A percentile compares a stretch with the other conserved stretches of the same genome.
phyloP scores from a whole-genome alignment of 257 asterid genomes.

The Plectranthus barbatus region DNA sequence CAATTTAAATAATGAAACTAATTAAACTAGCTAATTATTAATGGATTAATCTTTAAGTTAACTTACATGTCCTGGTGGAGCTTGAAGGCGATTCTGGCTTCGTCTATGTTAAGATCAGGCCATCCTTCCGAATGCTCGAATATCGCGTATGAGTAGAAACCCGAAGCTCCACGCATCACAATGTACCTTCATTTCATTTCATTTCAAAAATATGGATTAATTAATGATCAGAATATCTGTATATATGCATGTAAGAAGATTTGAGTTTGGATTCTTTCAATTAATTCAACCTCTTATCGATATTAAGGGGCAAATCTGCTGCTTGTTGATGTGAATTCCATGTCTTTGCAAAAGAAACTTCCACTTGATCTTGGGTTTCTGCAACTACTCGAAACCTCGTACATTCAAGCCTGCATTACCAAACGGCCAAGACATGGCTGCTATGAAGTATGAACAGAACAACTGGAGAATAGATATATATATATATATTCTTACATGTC shows the following conservation, averaged over 20 bases:
- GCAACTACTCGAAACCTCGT: slow-evolving; percentile 32
- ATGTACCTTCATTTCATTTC: not conserved
- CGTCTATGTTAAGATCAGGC: slow-evolving; percentile 57
- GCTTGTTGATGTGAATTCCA: slow-evolving; percentile 23
- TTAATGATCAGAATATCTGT: no score
- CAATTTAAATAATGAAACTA: no score
- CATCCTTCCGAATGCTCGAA: slow-evolving; percentile 65
- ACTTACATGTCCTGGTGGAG: slow-evolving; percentile 34
- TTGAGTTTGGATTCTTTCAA: no score
- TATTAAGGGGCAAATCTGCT: slow-evolving; percentile 30
- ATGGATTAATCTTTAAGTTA: no score
- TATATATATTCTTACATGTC: slow-evolving; percentile 22
- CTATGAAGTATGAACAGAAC: not conserved
- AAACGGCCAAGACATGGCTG: no score
- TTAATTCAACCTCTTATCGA: slow-evolving; percentile 36
- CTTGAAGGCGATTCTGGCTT: slow-evolving; percentile 67
- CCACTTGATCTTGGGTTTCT: slow-evolving; percentile 33
- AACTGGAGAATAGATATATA: not conserved
- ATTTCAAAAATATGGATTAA: no score
- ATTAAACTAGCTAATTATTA: no score
- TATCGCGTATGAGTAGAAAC: slow-evolving; percentile 64
- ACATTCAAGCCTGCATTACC: slow-evolving; percentile 28
- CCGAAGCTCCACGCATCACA: slow-evolving; percentile 46
- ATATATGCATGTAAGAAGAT: no score
- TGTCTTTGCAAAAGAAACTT: slow-evolving; percentile 51